A percentile compares a stretch with the other conserved stretches of the same genome.
These are phyloP conservation scores for Leishmania gerbilli DNA, from an alignment of 208 protist genomes.

Conservation along the genomic window DNA sequence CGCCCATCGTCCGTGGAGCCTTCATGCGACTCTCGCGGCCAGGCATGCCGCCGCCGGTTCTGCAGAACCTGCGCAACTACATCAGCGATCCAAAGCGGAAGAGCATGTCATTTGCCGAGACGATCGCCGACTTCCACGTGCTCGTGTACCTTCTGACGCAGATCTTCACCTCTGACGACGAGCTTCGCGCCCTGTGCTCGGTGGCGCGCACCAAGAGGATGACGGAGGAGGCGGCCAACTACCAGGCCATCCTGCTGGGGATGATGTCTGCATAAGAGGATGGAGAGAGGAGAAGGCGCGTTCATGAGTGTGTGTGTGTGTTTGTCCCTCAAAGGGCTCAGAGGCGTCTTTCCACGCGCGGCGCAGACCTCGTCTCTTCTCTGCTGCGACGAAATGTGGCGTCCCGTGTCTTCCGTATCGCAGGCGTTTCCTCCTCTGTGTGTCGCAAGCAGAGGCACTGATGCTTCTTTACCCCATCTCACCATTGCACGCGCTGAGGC, in stretches of 20 bases:
- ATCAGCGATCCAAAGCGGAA: constrained; percentile 79
- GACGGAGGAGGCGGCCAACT: constrained; percentile 45
- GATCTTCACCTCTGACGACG: constrained; percentile 55
- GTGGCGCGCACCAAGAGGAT: constrained; percentile 46
- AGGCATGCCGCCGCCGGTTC: constrained; percentile 72
- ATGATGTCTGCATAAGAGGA: constrained; percentile 31
- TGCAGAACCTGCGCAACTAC: constrained; percentile 77
- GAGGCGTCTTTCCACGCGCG: not conserved
- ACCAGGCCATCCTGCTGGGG: constrained; percentile 47
- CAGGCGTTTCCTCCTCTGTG: not conserved
- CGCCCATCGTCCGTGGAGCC: constrained; percentile 63
- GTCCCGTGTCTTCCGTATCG: not conserved
- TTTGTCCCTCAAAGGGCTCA: not conserved
- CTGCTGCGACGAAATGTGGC: not conserved
- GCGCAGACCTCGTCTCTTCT: not conserved
- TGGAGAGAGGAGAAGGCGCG: not conserved
- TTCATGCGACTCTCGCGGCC: constrained; percentile 89
- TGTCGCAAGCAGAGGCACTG: not conserved
- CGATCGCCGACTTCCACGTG: constrained; percentile 92
- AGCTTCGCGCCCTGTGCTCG: constrained; percentile 56
- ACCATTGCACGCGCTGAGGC: not conserved
- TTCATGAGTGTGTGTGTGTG: not conserved
- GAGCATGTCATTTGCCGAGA: constrained; percentile 60
- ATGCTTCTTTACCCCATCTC: not conserved
- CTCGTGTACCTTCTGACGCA: constrained; percentile 80